Evolutionary conservation across 2,329 filamentous ascomycete genomes (phyloP), one percentile per base, ranked within the genome.

Genomic region (Pseudodiploospora longispora): DNA sequence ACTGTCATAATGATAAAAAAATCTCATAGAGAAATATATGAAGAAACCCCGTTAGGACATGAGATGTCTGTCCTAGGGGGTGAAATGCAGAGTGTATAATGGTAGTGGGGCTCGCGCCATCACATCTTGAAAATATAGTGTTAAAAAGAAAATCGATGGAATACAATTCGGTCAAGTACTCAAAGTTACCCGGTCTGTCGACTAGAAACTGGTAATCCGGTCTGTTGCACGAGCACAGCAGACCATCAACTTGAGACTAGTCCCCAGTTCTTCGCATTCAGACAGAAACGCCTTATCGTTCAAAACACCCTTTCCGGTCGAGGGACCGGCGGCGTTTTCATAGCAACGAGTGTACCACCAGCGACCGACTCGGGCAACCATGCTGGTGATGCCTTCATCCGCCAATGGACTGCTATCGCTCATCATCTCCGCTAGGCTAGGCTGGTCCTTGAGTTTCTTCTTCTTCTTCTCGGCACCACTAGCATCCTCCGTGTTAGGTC

Each of bases 341-440:
- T 96, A 97, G 69, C 91, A 96, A 42, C 85, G 80, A 7, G 81
- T 86, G 65, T 95, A 97, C 93, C 93, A 98, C 88, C 91, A 97
- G 36, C 93, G 78, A 2, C 89, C 91, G 8, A 97, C 91, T 50
- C 82, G 84, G 10, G 89, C 85, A 27, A 97, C 89, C 74, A 95
- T 95, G 58, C 87, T 90, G 10, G 88, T 87, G 58, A 97, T 95
- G 52, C 81, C 83, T 58, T 89, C 87, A 53, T 95, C 88, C 27
- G 85, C 83, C 10, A 76, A 70, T 0, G 79, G 72, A n/a, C 78
- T 76, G 32, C 82, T 74, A 51, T 87, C 82, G 30, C 75, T 80
- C 64, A 88, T 83, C 66, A 88, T 80, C 56, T 89, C 85, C 1
- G 81, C 80, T 1, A 89, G 68, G 50, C 71, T 78, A 19, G 74